A percentile compares a stretch with the other conserved stretches of the same genome.
Conservation (phyloP, 1,139 yeast species). For the Debaryomyces fabryi region DNA sequence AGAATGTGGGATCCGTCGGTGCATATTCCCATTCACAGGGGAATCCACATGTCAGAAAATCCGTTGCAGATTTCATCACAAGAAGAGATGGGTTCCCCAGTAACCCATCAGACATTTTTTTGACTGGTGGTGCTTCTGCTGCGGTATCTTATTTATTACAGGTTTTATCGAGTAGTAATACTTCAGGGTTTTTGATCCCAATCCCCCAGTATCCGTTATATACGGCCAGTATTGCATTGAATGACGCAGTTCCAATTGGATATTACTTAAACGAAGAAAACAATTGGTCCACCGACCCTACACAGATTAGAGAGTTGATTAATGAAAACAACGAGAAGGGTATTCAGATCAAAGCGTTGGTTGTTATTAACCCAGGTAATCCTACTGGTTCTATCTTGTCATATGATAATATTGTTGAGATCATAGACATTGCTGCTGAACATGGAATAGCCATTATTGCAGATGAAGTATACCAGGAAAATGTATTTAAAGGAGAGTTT, state of each 20-base stretch:
- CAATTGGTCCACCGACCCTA: conserved; percentile 82
- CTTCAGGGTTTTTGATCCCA: conserved; percentile 88
- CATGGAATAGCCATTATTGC: conserved; percentile 86
- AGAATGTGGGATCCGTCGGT: conserved; percentile 79
- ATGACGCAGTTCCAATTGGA: conserved; percentile 82
- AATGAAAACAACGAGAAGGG: conserved; percentile 55
- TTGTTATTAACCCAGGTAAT: conserved; percentile 95
- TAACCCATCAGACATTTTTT: conserved; percentile 69
- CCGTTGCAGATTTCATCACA: conserved; percentile 79
- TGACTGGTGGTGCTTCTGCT: conserved; percentile 92
- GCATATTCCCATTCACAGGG: conserved; percentile 97
- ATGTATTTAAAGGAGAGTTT: conserved; percentile 70
- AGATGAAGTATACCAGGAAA: conserved; percentile 98
- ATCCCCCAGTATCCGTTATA: conserved; percentile 97
- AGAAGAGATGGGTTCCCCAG: conserved; percentile 59
- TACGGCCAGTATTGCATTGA: conserved; percentile 87
- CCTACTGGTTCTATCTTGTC: conserved; percentile 90
- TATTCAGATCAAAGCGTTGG: conserved; percentile 73
- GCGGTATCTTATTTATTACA: conserved; percentile 81
- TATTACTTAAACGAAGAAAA: conserved; percentile 79
- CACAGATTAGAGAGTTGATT: conserved; percentile 62
- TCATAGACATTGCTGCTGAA: conserved; percentile 79
- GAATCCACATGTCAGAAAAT: conserved; percentile 64
- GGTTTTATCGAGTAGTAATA: conserved; percentile 63
- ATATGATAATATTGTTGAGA: conserved; percentile 64